phyloP scores from a whole-genome alignment of 345 rosid species.

The Citrus medica region DNA sequence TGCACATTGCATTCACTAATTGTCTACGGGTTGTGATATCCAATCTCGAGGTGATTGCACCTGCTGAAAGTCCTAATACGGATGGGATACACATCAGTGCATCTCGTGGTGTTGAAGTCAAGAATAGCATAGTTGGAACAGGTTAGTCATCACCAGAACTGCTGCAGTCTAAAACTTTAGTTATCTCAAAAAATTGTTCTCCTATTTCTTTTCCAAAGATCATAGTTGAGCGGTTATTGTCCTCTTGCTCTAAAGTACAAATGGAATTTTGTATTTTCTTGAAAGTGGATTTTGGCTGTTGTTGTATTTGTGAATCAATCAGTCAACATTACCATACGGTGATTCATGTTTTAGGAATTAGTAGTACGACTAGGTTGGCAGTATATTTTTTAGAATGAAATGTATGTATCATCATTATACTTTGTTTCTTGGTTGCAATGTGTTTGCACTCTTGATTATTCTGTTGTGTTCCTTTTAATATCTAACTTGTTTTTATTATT shows the following conservation, averaged over 20 bases:
- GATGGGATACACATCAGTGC: conserved; percentile 88
- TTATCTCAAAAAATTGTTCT: background rate
- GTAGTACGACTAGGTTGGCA: background rate
- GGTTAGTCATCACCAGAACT: conserved; percentile 34
- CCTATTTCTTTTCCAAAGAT: background rate
- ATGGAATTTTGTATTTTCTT: background rate
- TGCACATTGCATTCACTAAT: conserved; percentile 73
- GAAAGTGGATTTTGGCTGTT: background rate
- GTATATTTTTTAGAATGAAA: background rate
- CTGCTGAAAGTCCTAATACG: conserved; percentile 76
- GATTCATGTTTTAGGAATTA: background rate
- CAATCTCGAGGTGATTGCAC: conserved; percentile 55
- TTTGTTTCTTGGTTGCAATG: background rate
- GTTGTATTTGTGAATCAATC: background rate
- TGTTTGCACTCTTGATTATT: background rate
- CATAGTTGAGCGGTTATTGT: background rate
- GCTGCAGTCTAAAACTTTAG: conserved; percentile 5
- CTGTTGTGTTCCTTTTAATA: background rate
- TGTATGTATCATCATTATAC: background rate
- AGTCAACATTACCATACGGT: background rate
- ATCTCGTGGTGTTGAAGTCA: conserved; percentile 59
- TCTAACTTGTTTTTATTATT: background rate
- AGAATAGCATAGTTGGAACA: conserved; percentile 56
- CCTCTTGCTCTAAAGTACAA: background rate
- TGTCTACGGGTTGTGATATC: conserved; percentile 55